Evolutionary conservation across 1,284 basidiomycete genomes (phyloP), one percentile per base, ranked within the genome.

Genomic region (Papiliotrema flavescens): DNA sequence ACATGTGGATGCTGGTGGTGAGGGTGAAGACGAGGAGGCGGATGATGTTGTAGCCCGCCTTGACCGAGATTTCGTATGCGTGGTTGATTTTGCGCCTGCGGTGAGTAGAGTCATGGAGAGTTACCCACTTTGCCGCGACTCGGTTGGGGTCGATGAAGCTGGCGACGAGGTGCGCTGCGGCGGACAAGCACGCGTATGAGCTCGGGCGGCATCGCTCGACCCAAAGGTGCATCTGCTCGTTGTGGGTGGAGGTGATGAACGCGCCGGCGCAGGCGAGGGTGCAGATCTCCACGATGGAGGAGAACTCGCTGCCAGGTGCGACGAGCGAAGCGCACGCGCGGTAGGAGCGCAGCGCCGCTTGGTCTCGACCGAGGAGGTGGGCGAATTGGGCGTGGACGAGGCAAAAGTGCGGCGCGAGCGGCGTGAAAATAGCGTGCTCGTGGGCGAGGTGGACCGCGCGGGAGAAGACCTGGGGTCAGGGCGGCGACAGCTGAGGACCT

Each of bases 21-120:
- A 73, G 71, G 13, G 73, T 70, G 34, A 73, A 75, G 20, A 74
- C 67, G 28, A 75, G 55, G 2, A 55, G 44, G 35, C 67, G 61
- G 11, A 73, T 57, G 22, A 71, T 49, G 47, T 66, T 64, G 49
- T 67, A 62, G 51, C 65, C 64, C 34, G 66, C 56, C 45, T 57
- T 57, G 23, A 57, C 53, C 11, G 50, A 49, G 19, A 69, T 52
- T 20, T 70, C 64, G 49, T 71, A 73, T 17, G 71, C 64, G 0
- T 35, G 39, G 3, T 67, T 61, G 5, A 75, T 61, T 20, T 65
- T 57, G 55, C 67, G 67, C 49, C 70, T 74, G 54, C 5, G 3
- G 47, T 35, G 17, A 28, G 43, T 11, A 34, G 5, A 47, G 36
- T 28, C 20, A 14, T 4, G 6, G 13, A 15, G 23, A n/a, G 13